Evolutionary conservation across 495 filamentous ascomycete species (phyloP).

Genomic region (Barbatosphaeria neglecta): DNA sequence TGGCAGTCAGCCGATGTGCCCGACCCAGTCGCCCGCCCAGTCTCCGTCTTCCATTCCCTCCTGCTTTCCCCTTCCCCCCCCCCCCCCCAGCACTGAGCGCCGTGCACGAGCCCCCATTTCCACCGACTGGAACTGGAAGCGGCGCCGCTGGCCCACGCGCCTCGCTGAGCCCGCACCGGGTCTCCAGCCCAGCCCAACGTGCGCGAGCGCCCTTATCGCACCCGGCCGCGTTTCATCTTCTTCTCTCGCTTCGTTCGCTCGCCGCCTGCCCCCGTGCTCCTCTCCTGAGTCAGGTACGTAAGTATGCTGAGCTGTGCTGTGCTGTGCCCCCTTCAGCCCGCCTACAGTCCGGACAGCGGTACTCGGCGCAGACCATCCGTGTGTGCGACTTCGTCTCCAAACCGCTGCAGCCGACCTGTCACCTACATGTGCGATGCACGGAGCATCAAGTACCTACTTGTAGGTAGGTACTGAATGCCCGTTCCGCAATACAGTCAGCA

Average conservation of each 20-base stretch:
- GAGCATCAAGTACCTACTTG: too few species aligned
- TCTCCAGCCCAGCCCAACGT: neutral
- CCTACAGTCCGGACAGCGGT: too few species aligned
- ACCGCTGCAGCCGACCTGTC: too few species aligned
- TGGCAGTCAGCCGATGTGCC: neutral
- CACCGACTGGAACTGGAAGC: neutral
- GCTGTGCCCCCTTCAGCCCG: too few species aligned
- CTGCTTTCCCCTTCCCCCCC: neutral
- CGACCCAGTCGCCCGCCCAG: neutral
- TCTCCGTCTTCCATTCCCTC: neutral
- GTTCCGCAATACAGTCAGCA: too few species aligned
- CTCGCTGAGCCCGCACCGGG: neutral
- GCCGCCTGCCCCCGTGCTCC: neutral
- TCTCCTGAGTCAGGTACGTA: too few species aligned
- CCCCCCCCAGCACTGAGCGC: neutral
- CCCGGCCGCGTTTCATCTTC: neutral
- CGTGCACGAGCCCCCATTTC: neutral
- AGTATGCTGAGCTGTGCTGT: too few species aligned
- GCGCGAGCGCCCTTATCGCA: neutral
- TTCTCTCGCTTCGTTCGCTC: neutral
- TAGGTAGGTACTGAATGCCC: too few species aligned
- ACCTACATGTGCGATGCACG: too few species aligned
- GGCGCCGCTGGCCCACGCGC: too few species aligned
- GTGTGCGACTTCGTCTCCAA: too few species aligned
- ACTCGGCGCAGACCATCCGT: too few species aligned